Evolutionary conservation across 306 rosid species (phyloP).

Genomic region (Malus domestica): DNA sequence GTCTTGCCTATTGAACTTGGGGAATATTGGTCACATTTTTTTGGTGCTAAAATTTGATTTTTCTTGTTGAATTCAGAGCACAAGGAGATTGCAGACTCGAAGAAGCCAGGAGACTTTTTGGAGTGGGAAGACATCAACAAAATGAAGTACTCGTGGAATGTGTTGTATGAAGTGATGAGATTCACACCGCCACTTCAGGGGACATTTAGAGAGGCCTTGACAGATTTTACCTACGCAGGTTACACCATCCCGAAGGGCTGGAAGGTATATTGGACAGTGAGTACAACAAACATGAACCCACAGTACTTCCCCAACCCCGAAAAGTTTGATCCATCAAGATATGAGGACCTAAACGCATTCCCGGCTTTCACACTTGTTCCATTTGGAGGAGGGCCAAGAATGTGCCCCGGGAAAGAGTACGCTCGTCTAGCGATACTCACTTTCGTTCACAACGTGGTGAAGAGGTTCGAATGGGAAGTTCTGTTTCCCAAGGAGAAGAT

Average conservation of each 20-base stretch:
- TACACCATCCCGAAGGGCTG: conserved; percentile 38
- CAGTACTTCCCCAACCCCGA: conserved; percentile 21
- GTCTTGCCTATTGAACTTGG: background rate
- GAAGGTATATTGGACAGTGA: conserved; percentile 35
- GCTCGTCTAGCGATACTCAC: conserved; percentile 15
- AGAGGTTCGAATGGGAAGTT: conserved; percentile 18
- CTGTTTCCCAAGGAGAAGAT: conserved; percentile 14
- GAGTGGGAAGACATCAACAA: conserved; percentile 28
- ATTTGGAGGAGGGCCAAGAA: conserved; percentile 27
- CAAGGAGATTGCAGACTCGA: conserved; percentile 15
- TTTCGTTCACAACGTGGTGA: conserved; percentile 20
- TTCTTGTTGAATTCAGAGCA: conserved; percentile 16
- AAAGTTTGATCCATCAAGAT: conserved; percentile 19
- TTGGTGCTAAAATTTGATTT: background rate
- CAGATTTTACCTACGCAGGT: conserved; percentile 26
- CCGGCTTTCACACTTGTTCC: conserved; percentile 19
- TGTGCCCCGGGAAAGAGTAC: conserved; percentile 26
- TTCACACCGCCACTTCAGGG: conserved; percentile 36
- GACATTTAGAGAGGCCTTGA: conserved; percentile 27
- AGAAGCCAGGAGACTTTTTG: conserved; percentile 20
- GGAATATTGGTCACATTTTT: background rate
- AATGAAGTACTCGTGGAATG: conserved; percentile 39
- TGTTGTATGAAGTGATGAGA: conserved; percentile 32
- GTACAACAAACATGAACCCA: conserved; percentile 21
- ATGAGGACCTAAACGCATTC: background rate